Evolutionary conservation across 768 basidiomycete species (phyloP), one percentile per base, ranked within the genome.

Genomic region (Jaapia argillacea): DNA sequence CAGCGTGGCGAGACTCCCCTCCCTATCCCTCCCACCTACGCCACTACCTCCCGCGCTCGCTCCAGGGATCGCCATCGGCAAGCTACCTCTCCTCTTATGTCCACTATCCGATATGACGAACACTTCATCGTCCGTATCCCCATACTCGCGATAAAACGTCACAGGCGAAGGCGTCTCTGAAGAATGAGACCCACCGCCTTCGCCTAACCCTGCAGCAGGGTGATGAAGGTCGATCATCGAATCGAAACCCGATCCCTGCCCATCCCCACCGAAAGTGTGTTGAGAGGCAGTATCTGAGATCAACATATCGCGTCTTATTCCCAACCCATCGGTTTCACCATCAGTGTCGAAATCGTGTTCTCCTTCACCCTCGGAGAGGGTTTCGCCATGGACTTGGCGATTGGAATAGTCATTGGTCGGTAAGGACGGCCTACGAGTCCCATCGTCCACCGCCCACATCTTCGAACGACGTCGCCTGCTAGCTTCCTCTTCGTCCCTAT

Each of bases 41-140:
- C 27, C 45, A 38, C 51, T 55, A 3, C 42, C 45, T 40, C 41
- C 26, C 58, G 48, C 6, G 58, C 50, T 3, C 10, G 58, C 54
- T 14, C 65, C 69, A 14, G 78, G 73, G 10, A 81, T 79, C 33
- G 69, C 67, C 62, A 80, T 73, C n/a, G 81, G 79, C 13, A 74
- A 52, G 51, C 79, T 82, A 10, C 75, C 75, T 45, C 74, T 66
- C 44, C 77, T 49, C 24, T 4, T n/a, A 16, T 40, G n/a, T 24
- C n/a, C 12, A 21, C 21, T 24, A 44, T 25, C 14, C n/a, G 42
- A 43, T 14, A n/a, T 24, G 23, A 22, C n/a, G 26, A 3, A 16
- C 13, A 24, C 23, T 16, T 4, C 21, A 4, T 26, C 20, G 18
- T 27, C 28, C 45, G n/a, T n/a, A n/a, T n/a, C n/a, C n/a, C n/a